Percentiles rank a stretch among this genome's conserved stretches.
Conservation (phyloP, 164 flowering plant genomes). For the Liquidambar formosana region DNA sequence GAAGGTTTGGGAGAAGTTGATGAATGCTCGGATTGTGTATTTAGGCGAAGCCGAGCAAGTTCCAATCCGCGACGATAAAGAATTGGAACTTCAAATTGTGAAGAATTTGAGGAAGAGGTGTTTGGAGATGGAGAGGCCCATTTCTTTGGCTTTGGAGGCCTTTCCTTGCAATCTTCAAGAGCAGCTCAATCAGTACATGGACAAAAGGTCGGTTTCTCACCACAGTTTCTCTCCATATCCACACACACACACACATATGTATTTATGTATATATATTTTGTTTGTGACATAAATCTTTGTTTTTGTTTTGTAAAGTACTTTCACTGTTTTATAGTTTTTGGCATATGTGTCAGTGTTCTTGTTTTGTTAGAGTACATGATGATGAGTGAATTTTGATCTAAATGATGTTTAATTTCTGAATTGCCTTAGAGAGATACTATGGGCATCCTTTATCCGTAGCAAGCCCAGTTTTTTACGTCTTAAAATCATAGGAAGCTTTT, state of each 20-base stretch:
- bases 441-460: neutral
- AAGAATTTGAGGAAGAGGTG: slow-evolving; percentile 65
- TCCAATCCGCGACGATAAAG: slow-evolving; percentile 79
- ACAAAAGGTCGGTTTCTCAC: slow-evolving; percentile 49
- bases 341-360: too few species aligned
- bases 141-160: slow-evolving; percentile 82
- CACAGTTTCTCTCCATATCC: neutral
- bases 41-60: slow-evolving; percentile 98
- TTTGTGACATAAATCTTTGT: neutral
- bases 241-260: too few species aligned
- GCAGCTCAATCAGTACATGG: slow-evolving; percentile 70
- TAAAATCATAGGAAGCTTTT: too few species aligned
- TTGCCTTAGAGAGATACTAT: neutral
- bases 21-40: slow-evolving; percentile 79
- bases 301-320: neutral
- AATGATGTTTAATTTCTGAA: too few species aligned
- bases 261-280: neutral
- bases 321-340: neutral
- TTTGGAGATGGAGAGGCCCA: slow-evolving; percentile 49
- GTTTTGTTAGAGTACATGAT: too few species aligned
- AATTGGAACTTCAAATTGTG: slow-evolving; percentile 83
- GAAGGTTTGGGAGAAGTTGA: slow-evolving; percentile 93
- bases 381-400: too few species aligned
- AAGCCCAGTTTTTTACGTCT: neutral
- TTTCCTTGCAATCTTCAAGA: slow-evolving; percentile 78